A percentile compares a stretch with the other conserved stretches of the same genome.
These are phyloP conservation scores for Monascus purpureus DNA, from an alignment of 495 filamentous ascomycete genomes.

Conservation along the genomic window DNA sequence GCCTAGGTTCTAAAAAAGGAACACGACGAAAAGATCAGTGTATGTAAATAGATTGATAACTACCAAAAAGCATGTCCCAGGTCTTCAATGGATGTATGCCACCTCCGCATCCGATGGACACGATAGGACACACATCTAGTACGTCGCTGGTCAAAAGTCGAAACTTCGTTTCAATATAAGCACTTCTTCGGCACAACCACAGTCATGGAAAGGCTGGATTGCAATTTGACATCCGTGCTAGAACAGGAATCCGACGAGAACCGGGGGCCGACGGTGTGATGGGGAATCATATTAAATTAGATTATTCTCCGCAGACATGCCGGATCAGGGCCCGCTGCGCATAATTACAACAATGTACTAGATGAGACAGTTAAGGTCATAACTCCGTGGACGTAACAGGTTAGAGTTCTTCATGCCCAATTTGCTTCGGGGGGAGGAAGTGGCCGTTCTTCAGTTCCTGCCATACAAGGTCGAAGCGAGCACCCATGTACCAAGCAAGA, in stretches of 20 bases:
- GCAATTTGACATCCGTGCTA: slow-evolving; percentile 93
- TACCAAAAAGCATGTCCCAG: slow-evolving; percentile 2
- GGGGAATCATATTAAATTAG: no score
- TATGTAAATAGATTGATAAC: no score
- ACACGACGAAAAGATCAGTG: no score
- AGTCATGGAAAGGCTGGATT: slow-evolving; percentile 58
- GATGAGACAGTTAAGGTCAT: slow-evolving; percentile 18
- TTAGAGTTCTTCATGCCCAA: slow-evolving; percentile 25
- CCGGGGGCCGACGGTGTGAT: no score
- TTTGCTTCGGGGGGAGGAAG: slow-evolving; percentile 16
- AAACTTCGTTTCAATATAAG: slow-evolving; percentile 21
- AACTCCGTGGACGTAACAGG: slow-evolving; percentile 14
- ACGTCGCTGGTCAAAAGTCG: slow-evolving; percentile 2
- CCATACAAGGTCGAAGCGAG: slow-evolving; percentile 50
- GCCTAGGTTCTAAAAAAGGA: no score
- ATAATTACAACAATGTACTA: background rate
- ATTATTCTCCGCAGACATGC: no score
- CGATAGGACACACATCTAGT: slow-evolving; percentile 6
- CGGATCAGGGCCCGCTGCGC: background rate
- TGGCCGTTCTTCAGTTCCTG: slow-evolving; percentile 39
- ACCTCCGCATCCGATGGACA: background rate
- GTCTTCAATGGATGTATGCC: slow-evolving; percentile 8
- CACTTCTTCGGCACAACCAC: slow-evolving; percentile 67
- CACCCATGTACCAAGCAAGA: slow-evolving; percentile 52
- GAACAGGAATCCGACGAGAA: no score